A percentile compares a stretch with the other conserved stretches of the same genome.
These are phyloP conservation scores for Niebla homalea DNA, from an alignment of 495 filamentous ascomycete genomes.

Conservation along the genomic window DNA sequence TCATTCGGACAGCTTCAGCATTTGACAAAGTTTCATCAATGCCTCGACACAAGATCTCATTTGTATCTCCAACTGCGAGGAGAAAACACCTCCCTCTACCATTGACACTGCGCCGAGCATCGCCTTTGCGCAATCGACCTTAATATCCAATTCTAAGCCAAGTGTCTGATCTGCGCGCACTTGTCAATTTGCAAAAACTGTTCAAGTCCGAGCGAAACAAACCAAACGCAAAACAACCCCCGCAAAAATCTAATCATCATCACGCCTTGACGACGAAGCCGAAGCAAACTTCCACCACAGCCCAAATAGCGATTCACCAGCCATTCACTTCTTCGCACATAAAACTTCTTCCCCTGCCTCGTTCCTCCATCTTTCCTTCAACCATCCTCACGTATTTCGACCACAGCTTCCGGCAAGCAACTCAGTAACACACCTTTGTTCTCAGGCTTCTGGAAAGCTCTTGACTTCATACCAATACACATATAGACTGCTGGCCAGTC, in stretches of 20 bases:
- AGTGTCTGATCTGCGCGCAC: no score
- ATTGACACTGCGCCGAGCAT: neutral
- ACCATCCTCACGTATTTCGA: neutral
- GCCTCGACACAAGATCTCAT: slow-evolving; percentile 1
- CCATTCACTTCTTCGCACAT: no score
- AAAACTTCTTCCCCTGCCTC: neutral
- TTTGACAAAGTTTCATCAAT: neutral
- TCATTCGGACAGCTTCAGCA: no score
- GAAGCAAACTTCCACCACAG: no score
- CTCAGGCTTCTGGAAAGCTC: neutral
- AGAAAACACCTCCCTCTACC: neutral
- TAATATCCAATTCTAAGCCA: no score
- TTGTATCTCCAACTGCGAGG: neutral
- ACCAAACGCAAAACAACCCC: neutral
- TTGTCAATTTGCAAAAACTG: no score
- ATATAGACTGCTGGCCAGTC: neutral
- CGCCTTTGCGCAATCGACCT: no score
- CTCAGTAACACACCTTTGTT: neutral
- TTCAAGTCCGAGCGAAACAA: no score
- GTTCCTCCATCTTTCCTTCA: neutral
- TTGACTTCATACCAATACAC: neutral
- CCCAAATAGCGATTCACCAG: no score
- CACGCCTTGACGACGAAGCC: neutral
- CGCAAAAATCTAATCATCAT: neutral
- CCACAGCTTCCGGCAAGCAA: slow-evolving; percentile 3